Evolutionary conservation across 2,329 filamentous ascomycete genomes (phyloP).

Genomic region (Fusarium sororula): DNA sequence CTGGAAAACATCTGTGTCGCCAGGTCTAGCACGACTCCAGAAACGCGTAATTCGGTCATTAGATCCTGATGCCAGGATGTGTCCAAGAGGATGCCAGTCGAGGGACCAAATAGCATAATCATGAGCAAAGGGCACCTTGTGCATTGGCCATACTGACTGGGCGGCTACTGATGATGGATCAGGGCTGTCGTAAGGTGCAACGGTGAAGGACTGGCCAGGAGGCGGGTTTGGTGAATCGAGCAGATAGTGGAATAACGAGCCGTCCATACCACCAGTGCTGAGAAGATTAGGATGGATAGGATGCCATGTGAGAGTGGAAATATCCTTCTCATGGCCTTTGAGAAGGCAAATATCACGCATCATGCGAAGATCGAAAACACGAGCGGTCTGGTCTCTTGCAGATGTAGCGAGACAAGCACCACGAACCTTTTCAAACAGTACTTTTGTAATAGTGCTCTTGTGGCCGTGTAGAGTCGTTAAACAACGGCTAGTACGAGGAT

Average conservation of each 20-base stretch:
- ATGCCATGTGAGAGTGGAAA: conserved; percentile 93
- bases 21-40: conserved; percentile 91
- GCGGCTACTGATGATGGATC: conserved; percentile 83
- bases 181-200: conserved; percentile 85
- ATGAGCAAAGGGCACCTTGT: conserved; percentile 87
- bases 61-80: conserved; percentile 93
- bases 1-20: conserved; percentile 84
- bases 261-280: conserved; percentile 89
- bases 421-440: conserved; percentile 85
- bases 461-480: conserved; percentile 95
- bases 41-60: conserved; percentile 98
- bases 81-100: conserved; percentile 96
- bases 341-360: conserved; percentile 97
- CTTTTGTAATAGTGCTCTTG: conserved; percentile 96
- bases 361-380: conserved; percentile 95
- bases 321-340: conserved; percentile 94
- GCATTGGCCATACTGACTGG: conserved; percentile 92
- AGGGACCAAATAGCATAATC: conserved; percentile 97
- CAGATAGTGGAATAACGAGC: conserved; percentile 92
- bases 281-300: conserved; percentile 89
- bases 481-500: conserved; percentile 89
- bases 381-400: conserved; percentile 89
- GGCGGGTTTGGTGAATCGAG: conserved; percentile 93
- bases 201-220: conserved; percentile 72
- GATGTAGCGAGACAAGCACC: conserved; percentile 90